phyloP scores from a whole-genome alignment of 768 basidiomycete species.

The Xerocomellus chrysenteron region DNA sequence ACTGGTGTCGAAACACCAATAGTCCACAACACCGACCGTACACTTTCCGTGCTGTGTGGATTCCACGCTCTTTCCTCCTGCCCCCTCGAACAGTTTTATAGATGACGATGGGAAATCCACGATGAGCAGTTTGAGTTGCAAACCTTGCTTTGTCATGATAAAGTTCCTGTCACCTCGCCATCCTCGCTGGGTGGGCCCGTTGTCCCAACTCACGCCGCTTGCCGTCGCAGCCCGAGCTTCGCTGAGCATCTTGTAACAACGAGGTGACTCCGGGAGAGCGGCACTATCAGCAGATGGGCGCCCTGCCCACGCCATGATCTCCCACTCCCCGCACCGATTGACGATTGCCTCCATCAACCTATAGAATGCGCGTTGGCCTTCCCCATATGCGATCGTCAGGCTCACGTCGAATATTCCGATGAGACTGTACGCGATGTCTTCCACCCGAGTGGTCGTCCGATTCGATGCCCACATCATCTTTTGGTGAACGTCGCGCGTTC shows the following conservation, averaged over 20 bases:
- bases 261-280: constrained; percentile 33
- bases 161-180: constrained; percentile 31
- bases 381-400: constrained; percentile 35
- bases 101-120: constrained; percentile 21
- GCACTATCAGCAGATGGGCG: constrained; percentile 25
- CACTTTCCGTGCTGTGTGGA: constrained; percentile 20
- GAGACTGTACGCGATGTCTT: constrained; percentile 34
- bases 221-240: background rate
- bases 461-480: constrained; percentile 36
- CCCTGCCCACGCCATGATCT: constrained; percentile 34
- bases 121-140: constrained; percentile 26
- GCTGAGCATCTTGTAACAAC: constrained; percentile 27
- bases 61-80: constrained; percentile 6
- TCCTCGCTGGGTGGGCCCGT: background rate
- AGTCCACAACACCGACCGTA: constrained; percentile 29
- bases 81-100: constrained; percentile 18
- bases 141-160: constrained; percentile 33
- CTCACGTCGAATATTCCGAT: constrained; percentile 36
- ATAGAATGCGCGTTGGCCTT: constrained; percentile 32
- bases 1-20: constrained; percentile 33
- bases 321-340: constrained; percentile 30
- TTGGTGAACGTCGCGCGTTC: constrained; percentile 25
- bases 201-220: background rate
- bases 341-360: constrained; percentile 32
- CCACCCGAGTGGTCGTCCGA: constrained; percentile 33